Conservation (phyloP, 1,284 basidiomycete genomes). For the Irpex sp. region DNA sequence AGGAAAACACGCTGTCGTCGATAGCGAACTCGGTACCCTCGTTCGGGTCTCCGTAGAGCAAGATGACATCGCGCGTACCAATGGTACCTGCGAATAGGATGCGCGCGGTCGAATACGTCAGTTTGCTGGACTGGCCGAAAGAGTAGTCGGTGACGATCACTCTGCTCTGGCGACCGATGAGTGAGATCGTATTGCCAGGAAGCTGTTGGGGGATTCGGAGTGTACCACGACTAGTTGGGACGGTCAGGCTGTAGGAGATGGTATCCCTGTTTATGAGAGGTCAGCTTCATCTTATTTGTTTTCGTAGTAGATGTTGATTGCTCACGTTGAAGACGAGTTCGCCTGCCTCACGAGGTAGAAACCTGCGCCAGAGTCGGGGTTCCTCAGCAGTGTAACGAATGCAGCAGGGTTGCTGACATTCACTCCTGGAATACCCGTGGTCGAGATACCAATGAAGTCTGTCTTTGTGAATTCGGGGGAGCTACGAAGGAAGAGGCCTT, state of each 20-base stretch:
- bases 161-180: constrained; percentile 70
- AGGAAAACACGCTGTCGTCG: constrained; percentile 37
- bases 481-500: constrained; percentile 72
- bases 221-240: constrained; percentile 46
- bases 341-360: constrained; percentile 73
- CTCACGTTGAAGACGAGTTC: constrained; percentile 64
- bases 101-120: constrained; percentile 65
- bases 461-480: constrained; percentile 77
- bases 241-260: constrained; percentile 52
- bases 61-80: constrained; percentile 62
- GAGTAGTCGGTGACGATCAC: constrained; percentile 64
- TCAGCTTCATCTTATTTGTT: background rate
- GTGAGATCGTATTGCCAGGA: constrained; percentile 43
- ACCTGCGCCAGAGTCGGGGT: constrained; percentile 58
- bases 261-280: constrained; percentile 33
- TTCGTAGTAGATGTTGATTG: constrained; percentile 2
- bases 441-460: constrained; percentile 63
- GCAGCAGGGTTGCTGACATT: constrained; percentile 41
- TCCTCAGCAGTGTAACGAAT: constrained; percentile 62
- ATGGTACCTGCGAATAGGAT: constrained; percentile 67
- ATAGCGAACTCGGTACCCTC: constrained; percentile 63
- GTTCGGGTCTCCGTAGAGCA: constrained; percentile 57
- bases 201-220: constrained; percentile 50
- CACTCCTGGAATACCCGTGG: constrained; percentile 40
- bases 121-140: constrained; percentile 50